Percentiles rank a stretch among this genome's conserved stretches.
These are phyloP conservation scores for Lactarius hatsudake DNA, from an alignment of 768 basidiomycete species.

Conservation along the genomic window DNA sequence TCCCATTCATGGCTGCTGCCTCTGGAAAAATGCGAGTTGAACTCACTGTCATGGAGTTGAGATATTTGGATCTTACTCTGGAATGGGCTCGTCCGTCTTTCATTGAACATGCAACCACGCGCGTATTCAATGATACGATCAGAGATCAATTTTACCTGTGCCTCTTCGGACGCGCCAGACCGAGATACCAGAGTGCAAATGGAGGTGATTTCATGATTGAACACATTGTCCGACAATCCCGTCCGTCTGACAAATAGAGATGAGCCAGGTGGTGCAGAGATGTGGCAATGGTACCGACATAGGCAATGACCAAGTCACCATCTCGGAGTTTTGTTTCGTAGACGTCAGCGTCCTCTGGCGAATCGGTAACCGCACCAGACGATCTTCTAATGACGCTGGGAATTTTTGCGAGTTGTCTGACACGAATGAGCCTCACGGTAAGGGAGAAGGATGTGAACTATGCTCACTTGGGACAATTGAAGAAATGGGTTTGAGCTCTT, in stretches of 20 bases:
- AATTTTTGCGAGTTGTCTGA: constrained; percentile 40
- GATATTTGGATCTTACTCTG: constrained; percentile 48
- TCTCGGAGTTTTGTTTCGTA: constrained; percentile 49
- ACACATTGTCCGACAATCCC: constrained; percentile 58
- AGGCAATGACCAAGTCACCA: constrained; percentile 52
- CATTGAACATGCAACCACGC: constrained; percentile 64
- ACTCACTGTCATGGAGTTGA: neutral
- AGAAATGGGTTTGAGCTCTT: constrained; percentile 43
- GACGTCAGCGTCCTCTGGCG: constrained; percentile 42
- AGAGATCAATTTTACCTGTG: constrained; percentile 67
- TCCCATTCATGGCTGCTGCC: constrained; percentile 62
- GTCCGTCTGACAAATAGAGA: constrained; percentile 44
- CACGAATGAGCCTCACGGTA: neutral
- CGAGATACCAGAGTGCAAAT: constrained; percentile 63
- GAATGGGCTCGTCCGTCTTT: constrained; percentile 66
- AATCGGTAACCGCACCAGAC: constrained; percentile 35
- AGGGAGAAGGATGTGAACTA: constrained; percentile 15
- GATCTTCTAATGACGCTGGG: constrained; percentile 30
- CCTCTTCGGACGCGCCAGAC: constrained; percentile 44
- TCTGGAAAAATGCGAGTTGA: constrained; percentile 36
- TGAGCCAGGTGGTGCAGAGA: neutral
- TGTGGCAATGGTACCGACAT: constrained; percentile 36
- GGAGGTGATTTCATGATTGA: constrained; percentile 62
- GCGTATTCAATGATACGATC: constrained; percentile 71
- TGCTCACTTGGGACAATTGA: constrained; percentile 48